Percentiles rank a stretch among this genome's conserved stretches.
phyloP scores from a whole-genome alignment of 345 rosid species.

The Citrus inodora region DNA sequence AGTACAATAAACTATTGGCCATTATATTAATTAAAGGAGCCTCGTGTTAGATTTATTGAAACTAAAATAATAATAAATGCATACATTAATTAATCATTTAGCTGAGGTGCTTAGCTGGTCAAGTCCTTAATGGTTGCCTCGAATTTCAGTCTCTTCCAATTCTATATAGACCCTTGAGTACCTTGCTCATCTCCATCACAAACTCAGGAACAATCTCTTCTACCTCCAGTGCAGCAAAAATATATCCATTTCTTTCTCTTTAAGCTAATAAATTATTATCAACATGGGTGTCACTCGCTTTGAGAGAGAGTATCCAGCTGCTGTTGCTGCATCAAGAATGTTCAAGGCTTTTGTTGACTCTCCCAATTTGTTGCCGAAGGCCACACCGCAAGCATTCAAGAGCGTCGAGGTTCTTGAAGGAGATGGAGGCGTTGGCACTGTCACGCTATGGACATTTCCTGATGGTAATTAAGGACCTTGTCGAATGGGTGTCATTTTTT shows the following conservation, averaged over 20 bases:
- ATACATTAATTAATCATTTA: not conserved
- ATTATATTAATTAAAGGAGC: no score
- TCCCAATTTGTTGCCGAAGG: conserved; percentile 13
- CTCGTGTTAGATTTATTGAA: not conserved
- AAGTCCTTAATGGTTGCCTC: not conserved
- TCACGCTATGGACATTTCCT: conserved; percentile 24
- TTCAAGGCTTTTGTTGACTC: conserved; percentile 6
- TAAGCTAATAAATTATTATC: not conserved
- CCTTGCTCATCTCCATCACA: not conserved
- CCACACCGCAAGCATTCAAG: conserved; percentile 24
- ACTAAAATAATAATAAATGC: no score
- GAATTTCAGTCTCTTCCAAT: not conserved
- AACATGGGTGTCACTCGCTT: conserved; percentile 10
- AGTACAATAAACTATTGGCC: no score
- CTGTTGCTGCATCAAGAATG: not conserved
- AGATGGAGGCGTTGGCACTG: conserved; percentile 34
- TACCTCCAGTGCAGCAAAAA: no score
- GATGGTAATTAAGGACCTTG: conserved; percentile 1
- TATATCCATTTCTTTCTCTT: not conserved
- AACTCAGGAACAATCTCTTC: not conserved
- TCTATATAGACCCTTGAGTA: not conserved
- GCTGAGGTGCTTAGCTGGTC: not conserved
- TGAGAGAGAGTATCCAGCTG: not conserved
- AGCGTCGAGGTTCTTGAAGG: conserved; percentile 26
- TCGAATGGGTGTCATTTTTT: no score